Evolutionary conservation across 495 filamentous ascomycete species (phyloP).

Genomic region (Penicillium roqueforti): DNA sequence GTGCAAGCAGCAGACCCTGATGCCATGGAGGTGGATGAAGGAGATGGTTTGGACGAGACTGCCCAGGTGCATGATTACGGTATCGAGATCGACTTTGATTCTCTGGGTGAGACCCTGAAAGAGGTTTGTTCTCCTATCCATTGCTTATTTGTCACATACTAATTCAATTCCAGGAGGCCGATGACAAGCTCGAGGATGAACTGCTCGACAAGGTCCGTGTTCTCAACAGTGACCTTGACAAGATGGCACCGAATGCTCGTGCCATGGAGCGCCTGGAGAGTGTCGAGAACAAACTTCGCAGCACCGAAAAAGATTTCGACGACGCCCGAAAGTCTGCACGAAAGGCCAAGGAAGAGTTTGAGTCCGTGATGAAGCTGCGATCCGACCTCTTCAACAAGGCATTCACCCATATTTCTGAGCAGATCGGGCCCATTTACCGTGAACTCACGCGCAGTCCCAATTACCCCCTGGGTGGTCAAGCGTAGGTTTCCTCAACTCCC

Average conservation of each 20-base stretch:
- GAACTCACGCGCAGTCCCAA: slow-evolving; percentile 83
- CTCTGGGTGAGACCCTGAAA: slow-evolving; percentile 80
- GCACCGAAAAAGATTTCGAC: slow-evolving; percentile 86
- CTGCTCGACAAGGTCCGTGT: slow-evolving; percentile 72
- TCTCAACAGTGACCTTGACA: slow-evolving; percentile 76
- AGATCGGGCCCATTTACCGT: slow-evolving; percentile 90
- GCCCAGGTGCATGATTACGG: slow-evolving; percentile 77
- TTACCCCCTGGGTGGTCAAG: slow-evolving; percentile 87
- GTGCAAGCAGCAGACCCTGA: slow-evolving; percentile 63
- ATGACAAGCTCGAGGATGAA: slow-evolving; percentile 69
- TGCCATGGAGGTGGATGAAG: slow-evolving; percentile 85
- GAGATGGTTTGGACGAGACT: slow-evolving; percentile 37
- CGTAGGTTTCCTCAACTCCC: slow-evolving; percentile 37
- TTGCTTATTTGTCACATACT: slow-evolving; percentile 10
- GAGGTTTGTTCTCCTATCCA: slow-evolving; percentile 48
- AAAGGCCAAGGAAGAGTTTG: slow-evolving; percentile 75
- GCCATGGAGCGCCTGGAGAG: slow-evolving; percentile 88
- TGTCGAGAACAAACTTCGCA: slow-evolving; percentile 75
- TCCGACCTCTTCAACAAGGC: slow-evolving; percentile 92
- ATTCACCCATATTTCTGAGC: slow-evolving; percentile 90
- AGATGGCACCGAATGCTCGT: slow-evolving; percentile 92
- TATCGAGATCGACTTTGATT: slow-evolving; percentile 85
- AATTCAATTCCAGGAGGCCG: slow-evolving; percentile 51
- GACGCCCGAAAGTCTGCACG: slow-evolving; percentile 69
- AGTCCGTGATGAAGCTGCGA: slow-evolving; percentile 72